Base-by-base conservation (phyloP, 257 asterid species). In the Vinca minor region DNA sequence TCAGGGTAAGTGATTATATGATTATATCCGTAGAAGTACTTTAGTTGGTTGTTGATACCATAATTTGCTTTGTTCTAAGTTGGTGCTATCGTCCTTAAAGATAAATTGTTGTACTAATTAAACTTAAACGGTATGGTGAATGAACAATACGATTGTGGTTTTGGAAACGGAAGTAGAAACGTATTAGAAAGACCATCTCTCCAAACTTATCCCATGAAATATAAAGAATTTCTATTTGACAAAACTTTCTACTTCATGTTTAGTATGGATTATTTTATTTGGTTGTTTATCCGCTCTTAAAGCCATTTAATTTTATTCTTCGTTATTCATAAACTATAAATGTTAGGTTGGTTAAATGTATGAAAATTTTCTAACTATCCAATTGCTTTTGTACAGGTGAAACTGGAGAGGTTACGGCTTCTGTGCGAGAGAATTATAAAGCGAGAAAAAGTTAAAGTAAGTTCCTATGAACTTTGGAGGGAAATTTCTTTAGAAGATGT, bases 391-490 rank as follows among this genome's bases (percentile, higher is more conserved):
- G 20, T 81, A 32, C 77, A 93, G 98, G 98, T 89, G 70, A 97
- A 93, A 77, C 73, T 93, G 83, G 98, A 93, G 86, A 86, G 94
- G 65, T 69, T 93, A 74, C 97, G 98, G 8, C 97, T 93, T 72
- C 86, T 93, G 58, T 93, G 98, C 58, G 98, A 93, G 71, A 86
- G 98, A 81, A 85, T 93, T 66, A 78, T 82, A 66, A 93, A 83
- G 76, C 69, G 98, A 71, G 98, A 93, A 84, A 93, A 93, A 77
- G 68, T 87, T 84, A 93, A 93, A 76, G 98, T 89, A 85, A 79
- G 88, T 55, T n/a, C 56, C 21, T 38, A 48, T 2, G 47, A n/a
- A n/a, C n/a, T n/a, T n/a, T n/a, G n/a, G n/a, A n/a, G n/a, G n/a
- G n/a, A n/a, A n/a, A n/a, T 20, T 44, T 44, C 13, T 50, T 42